Percentiles rank a stretch among this genome's conserved stretches.
Evolutionary conservation across 495 filamentous ascomycete genomes (phyloP).

Genomic region (Oidiodendron maius): DNA sequence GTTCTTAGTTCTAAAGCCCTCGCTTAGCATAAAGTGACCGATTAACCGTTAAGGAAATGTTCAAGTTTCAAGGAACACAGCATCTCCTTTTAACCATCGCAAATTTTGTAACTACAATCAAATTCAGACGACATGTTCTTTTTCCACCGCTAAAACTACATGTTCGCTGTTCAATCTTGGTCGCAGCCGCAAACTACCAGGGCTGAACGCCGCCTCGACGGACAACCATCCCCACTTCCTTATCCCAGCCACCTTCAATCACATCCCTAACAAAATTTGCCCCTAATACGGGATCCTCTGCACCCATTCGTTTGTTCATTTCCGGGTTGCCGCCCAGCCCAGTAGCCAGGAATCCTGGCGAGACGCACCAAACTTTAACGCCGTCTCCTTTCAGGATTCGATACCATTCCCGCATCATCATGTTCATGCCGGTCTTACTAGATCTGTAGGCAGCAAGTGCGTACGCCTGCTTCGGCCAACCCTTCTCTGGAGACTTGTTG

Average conservation of each 20-base stretch:
- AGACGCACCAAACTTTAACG: conserved; percentile 52
- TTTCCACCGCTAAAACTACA: too few species aligned
- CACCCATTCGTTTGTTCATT: conserved; percentile 31
- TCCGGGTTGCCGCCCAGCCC: conserved; percentile 33
- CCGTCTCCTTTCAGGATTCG: conserved; percentile 48
- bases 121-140: too few species aligned
- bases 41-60: too few species aligned
- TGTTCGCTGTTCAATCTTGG: too few species aligned
- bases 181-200: too few species aligned
- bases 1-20: too few species aligned
- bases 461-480: conserved; percentile 38
- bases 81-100: too few species aligned
- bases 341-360: conserved; percentile 53
- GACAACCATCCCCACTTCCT: conserved; percentile 40
- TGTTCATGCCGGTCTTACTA: conserved; percentile 57
- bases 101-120: too few species aligned
- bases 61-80: too few species aligned
- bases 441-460: conserved; percentile 37
- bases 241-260: conserved; percentile 42
- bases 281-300: conserved; percentile 34
- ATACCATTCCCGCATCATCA: conserved; percentile 58
- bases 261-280: conserved; percentile 38
- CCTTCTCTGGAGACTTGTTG: conserved; percentile 32
- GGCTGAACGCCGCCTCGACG: conserved; percentile 29
- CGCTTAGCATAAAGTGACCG: too few species aligned